Conservation (phyloP, 176 grass and related monocot genomes). For the Paspalum vaginatum region DNA sequence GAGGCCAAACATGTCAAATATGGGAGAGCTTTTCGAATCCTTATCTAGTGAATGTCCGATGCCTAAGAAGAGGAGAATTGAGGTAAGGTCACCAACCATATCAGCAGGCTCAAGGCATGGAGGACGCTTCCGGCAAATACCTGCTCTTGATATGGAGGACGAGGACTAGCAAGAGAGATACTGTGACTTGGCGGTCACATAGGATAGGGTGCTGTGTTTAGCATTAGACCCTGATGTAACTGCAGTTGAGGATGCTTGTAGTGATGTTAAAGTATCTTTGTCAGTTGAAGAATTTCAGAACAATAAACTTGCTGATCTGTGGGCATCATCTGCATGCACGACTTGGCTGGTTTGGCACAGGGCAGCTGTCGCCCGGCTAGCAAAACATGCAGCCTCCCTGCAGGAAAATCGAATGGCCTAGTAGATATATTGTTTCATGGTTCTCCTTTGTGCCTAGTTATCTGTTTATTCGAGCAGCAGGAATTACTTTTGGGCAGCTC, state of each 20-base stretch:
- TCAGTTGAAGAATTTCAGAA: not conserved
- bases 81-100: slow-evolving; percentile 38
- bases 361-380: not conserved
- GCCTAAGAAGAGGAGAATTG: slow-evolving; percentile 65
- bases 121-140: slow-evolving; percentile 68
- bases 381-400: too few relatives aligned
- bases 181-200: too few relatives aligned
- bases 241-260: not conserved
- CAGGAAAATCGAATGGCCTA: not conserved
- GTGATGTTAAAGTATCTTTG: not conserved
- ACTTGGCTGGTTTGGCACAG: not conserved
- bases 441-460: not conserved
- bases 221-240: not conserved
- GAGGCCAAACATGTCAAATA: slow-evolving; percentile 62
- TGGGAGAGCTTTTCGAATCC: slow-evolving; percentile 81
- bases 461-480: too few relatives aligned
- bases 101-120: slow-evolving; percentile 40
- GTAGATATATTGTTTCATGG: not conserved
- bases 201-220: not conserved
- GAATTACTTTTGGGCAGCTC: not conserved
- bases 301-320: not conserved
- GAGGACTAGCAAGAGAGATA: too few relatives aligned
- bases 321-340: not conserved
- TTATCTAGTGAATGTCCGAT: slow-evolving; percentile 46
- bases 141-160: slow-evolving; percentile 66